These are phyloP conservation scores for Crithidia thermophila DNA, from an alignment of 208 protist species.

Conservation along the genomic window DNA sequence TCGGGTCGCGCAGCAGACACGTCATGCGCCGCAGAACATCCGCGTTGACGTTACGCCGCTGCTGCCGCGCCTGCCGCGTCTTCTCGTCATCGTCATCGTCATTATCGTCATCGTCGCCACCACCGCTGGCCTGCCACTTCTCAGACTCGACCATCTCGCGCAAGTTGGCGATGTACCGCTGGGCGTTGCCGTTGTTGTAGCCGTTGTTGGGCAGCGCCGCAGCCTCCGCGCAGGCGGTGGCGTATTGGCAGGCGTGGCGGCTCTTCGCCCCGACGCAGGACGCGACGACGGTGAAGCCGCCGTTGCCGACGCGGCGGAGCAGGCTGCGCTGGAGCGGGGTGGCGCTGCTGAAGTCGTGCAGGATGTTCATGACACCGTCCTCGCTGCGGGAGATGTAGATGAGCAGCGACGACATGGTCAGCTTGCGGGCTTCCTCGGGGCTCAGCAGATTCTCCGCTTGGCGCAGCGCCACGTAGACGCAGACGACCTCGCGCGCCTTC, in stretches of 20 bases:
- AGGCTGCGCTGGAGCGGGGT: conserved; percentile 25
- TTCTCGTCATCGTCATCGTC: background rate
- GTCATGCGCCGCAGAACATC: conserved; percentile 12
- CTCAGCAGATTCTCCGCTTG: background rate
- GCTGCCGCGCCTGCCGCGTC: background rate
- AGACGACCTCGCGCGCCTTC: conserved; percentile 24
- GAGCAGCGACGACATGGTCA: conserved; percentile 32
- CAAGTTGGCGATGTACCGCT: conserved; percentile 23
- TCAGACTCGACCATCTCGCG: no score
- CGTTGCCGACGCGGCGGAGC: conserved; percentile 26
- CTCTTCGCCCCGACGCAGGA: conserved; percentile 9
- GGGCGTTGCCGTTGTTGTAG: conserved; percentile 23
- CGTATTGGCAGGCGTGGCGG: background rate
- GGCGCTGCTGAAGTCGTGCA: conserved; percentile 6
- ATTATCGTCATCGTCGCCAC: no score
- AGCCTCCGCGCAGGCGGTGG: conserved; percentile 15
- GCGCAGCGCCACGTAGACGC: conserved; percentile 25
- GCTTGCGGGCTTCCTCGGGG: background rate
- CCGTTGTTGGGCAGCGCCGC: conserved; percentile 21
- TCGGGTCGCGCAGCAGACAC: conserved; percentile 16
- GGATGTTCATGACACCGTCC: conserved; percentile 5
- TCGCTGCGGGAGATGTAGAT: conserved; percentile 24
- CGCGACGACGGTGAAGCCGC: conserved; percentile 35
- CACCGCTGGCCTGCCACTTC: no score
- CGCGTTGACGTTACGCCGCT: background rate